Base-by-base conservation (phyloP, 805 yeast genomes). In the Zygosaccharomyces kombuchaensis region DNA sequence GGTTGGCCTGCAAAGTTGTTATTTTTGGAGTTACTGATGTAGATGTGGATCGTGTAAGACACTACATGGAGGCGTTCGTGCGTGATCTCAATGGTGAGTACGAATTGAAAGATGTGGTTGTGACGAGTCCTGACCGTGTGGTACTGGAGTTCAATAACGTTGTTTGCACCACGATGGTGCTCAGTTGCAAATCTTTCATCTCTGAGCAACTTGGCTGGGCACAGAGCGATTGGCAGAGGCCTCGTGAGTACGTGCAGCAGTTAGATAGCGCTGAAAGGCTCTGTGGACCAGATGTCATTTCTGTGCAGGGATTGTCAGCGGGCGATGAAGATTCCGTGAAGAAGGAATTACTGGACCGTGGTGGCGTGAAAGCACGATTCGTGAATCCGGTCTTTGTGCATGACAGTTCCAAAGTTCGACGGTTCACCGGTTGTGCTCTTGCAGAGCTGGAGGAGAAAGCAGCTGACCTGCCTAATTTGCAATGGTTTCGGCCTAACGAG, bases 341-440 rank as follows among this genome's bases (percentile, higher is more conserved):
- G 23, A 26, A 43, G 17, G 8, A 44, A 34, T 39, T 57, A n/a
- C 13, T 32, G 3, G 45, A 45, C 3, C 31, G 37, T 12, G 52
- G 50, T 3, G 52, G 50, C 2, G 26, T 54, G 3, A 49, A 47
- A 22, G 32, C 26, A 3, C 27, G 35, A n/a, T 44, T 27, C 19
- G 19, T 48, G 3, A 46, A 47, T 7, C 54, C 56, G 2, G 35
- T 54, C n/a, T 50, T 32, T n/a, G 9, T 32, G 5, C 43, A 23
- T 17, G 30, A 26, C 7, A 13, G 14, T 2, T 36, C 38, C 10
- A 47, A 30, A 12, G 34, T 21, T 3, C 36, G 36, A 7, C 55
- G 48, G n/a, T 52, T 61, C 27, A 65, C 64, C 16, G 58, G 58
- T 19, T 50, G 67, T 19, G 60, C 57, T 0, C 42, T 60, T 13